Evolutionary conservation across 148 eudicot species (phyloP).

Genomic region (Vaccinium corymbosum): DNA sequence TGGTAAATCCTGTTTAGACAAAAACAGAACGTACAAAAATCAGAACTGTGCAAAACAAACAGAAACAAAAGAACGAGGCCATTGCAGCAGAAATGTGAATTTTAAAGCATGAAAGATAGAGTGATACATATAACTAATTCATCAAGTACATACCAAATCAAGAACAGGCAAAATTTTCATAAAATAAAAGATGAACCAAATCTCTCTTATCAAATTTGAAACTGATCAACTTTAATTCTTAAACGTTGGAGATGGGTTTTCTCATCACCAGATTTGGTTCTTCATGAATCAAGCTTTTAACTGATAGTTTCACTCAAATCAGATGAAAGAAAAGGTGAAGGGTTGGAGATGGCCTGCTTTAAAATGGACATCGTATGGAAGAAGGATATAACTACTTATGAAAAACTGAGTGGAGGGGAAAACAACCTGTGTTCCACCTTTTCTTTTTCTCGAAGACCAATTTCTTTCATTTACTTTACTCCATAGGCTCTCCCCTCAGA

Average conservation of each 20-base stretch:
- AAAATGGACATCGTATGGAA: not conserved
- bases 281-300: not conserved
- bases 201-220: not conserved
- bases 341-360: not conserved
- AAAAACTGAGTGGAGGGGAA: not conserved
- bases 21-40: not conserved
- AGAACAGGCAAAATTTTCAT: not conserved
- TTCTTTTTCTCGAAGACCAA: not conserved
- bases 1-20: constrained; percentile 69
- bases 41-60: not conserved
- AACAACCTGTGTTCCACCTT: not conserved
- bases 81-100: not conserved
- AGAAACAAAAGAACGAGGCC: not conserved
- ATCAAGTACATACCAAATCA: not conserved
- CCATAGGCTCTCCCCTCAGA: constrained; percentile 31
- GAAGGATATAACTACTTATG: not conserved
- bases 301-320: not conserved
- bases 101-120: not conserved
- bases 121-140: not conserved
- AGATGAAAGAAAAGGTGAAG: not conserved
- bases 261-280: not conserved
- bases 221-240: not conserved
- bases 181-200: not conserved
- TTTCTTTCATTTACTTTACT: not conserved
- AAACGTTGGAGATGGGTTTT: not conserved